These are phyloP conservation scores for Poterioochromonas sp. DNA, from an alignment of 352 stramenopile genomes.

Conservation along the genomic window DNA sequence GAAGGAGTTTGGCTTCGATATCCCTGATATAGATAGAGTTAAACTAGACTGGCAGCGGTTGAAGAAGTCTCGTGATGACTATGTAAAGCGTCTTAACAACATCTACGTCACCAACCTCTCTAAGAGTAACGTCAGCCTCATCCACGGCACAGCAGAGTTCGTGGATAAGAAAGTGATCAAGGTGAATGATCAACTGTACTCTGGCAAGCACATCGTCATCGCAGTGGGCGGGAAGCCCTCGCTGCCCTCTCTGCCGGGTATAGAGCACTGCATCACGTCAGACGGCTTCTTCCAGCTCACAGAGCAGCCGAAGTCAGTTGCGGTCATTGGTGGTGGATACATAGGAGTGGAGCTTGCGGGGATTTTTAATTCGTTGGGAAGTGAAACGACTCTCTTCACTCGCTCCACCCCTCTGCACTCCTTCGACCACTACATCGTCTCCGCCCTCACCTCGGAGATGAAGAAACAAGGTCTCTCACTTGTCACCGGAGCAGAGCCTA, in stretches of 20 bases:
- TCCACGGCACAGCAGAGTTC: conserved; percentile 70
- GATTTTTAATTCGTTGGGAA: conserved; percentile 85
- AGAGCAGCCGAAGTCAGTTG: conserved; percentile 71
- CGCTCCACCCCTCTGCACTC: conserved; percentile 51
- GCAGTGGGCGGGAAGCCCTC: conserved; percentile 78
- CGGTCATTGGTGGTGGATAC: conserved; percentile 93
- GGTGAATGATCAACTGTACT: conserved; percentile 61
- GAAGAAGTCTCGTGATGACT: conserved; percentile 77
- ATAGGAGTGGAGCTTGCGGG: conserved; percentile 94
- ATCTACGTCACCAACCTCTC: conserved; percentile 86
- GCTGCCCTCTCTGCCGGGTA: conserved; percentile 53
- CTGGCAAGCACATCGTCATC: conserved; percentile 82
- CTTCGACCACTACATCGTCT: conserved; percentile 36
- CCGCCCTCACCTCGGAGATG: conserved; percentile 55
- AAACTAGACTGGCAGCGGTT: conserved; percentile 79
- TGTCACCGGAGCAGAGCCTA: conserved; percentile 40
- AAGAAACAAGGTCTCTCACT: conserved; percentile 48
- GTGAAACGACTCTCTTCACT: conserved; percentile 66
- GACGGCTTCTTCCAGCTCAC: conserved; percentile 95
- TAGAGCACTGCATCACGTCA: conserved; percentile 81
- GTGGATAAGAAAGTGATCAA: conserved; percentile 63
- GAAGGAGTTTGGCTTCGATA: conserved; percentile 49
- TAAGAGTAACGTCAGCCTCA: conserved; percentile 63
- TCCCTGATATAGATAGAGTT: conserved; percentile 35
- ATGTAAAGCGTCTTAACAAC: conserved; percentile 85